These are phyloP conservation scores for Macrotyloma uniflorum DNA, from an alignment of 306 rosid species.

Conservation along the genomic window DNA sequence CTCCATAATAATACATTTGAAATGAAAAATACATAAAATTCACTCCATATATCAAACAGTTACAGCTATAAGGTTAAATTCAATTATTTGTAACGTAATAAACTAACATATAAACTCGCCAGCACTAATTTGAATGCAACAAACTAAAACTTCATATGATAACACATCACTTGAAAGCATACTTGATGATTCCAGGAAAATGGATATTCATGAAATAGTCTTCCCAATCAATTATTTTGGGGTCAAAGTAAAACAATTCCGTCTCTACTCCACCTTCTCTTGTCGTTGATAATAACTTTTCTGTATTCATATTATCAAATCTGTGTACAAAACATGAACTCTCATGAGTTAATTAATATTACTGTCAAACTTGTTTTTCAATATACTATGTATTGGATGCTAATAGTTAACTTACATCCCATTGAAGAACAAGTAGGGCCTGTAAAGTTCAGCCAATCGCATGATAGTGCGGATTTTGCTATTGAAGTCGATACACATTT, in stretches of 20 bases:
- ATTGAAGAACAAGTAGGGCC: conserved; percentile 73
- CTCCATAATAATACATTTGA: not conserved
- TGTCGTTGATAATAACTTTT: conserved; percentile 56
- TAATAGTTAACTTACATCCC: conserved; percentile 58
- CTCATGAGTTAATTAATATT: not conserved
- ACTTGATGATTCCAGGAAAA: conserved; percentile 61
- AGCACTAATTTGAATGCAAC: not conserved
- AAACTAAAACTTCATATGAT: not conserved
- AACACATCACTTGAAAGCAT: conserved; percentile 49
- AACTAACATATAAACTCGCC: not conserved
- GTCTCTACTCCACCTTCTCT: conserved; percentile 49
- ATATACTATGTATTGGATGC: not conserved
- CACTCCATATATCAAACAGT: not conserved
- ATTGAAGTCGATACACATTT: conserved; percentile 40
- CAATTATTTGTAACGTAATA: not conserved
- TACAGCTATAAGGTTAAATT: not conserved
- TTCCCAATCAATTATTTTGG: conserved; percentile 70
- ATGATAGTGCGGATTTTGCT: conserved; percentile 55
- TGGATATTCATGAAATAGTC: conserved; percentile 66
- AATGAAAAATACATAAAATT: not conserved
- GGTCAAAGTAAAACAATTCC: conserved; percentile 68
- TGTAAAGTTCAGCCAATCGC: conserved; percentile 70
- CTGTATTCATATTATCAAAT: conserved; percentile 67
- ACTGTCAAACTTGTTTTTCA: not conserved
- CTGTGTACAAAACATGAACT: conserved; percentile 39